Conservation (phyloP, 768 basidiomycete genomes). For the Mycena indigotica region DNA sequence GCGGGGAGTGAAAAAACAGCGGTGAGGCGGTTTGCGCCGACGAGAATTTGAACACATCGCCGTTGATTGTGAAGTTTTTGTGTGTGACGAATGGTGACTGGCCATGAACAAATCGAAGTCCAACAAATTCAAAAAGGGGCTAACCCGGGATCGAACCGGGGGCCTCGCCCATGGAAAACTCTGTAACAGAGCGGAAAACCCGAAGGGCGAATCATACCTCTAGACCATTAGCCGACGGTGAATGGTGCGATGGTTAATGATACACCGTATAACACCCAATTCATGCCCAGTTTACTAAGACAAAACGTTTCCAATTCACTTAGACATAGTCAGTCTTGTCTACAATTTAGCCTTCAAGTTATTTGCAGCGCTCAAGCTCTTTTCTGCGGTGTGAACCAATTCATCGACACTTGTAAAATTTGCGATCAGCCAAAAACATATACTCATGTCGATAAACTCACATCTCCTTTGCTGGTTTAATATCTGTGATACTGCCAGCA, state of each 20-base stretch:
- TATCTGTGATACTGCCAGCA: conserved; percentile 72
- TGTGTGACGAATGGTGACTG: neutral
- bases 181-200: neutral
- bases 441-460: conserved; percentile 42
- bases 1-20: neutral
- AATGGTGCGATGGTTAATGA: too few species aligned
- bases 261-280: too few species aligned
- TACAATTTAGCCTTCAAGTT: conserved; percentile 56
- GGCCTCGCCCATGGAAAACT: conserved; percentile 7
- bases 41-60: neutral
- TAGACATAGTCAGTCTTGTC: too few species aligned
- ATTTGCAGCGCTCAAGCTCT: conserved; percentile 51
- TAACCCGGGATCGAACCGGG: conserved; percentile 14
- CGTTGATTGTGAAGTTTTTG: neutral
- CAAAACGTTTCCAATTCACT: too few species aligned
- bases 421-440: neutral
- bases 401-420: conserved; percentile 68
- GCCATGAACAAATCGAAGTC: neutral
- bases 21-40: neutral
- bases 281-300: too few species aligned
- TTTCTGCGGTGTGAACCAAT: conserved; percentile 70
- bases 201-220: conserved; percentile 14
- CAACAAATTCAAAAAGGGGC: conserved; percentile 2
- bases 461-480: conserved; percentile 87
- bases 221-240: conserved; percentile 11